These are phyloP conservation scores for Myxozyma vanderwaltii DNA, from an alignment of 805 yeast genomes.

Conservation along the genomic window DNA sequence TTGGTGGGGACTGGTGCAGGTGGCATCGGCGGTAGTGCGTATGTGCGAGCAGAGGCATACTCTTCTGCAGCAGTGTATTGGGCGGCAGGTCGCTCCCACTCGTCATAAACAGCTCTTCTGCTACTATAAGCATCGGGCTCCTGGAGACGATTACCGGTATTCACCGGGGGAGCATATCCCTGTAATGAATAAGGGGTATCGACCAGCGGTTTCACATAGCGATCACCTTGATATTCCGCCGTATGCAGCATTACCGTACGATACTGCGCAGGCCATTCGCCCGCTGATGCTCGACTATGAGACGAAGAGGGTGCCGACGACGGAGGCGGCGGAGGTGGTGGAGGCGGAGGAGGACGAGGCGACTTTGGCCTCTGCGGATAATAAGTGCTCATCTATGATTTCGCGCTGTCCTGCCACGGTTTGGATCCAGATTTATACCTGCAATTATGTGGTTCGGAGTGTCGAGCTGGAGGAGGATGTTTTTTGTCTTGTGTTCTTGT, in stretches of 20 bases:
- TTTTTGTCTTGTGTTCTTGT: too few relatives aligned
- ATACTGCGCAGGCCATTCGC: neutral
- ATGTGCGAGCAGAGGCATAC: neutral
- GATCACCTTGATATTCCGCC: neutral
- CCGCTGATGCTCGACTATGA: neutral
- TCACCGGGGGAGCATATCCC: neutral
- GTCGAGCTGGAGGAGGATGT: too few relatives aligned
- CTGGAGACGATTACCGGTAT: neutral
- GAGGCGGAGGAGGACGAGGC: conserved; percentile 7
- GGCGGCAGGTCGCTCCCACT: neutral
- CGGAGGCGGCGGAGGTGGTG: conserved; percentile 4
- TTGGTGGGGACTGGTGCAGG: conserved; percentile 11
- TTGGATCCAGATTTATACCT: too few relatives aligned
- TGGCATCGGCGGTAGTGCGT: conserved; percentile 6
- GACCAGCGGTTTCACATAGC: neutral
- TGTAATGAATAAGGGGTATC: neutral
- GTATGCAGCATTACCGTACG: neutral
- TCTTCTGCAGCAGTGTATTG: neutral
- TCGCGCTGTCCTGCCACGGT: too few relatives aligned
- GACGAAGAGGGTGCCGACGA: neutral
- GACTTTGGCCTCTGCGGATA: conserved; percentile 27
- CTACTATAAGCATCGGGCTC: neutral
- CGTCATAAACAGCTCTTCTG: neutral
- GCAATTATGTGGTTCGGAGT: too few relatives aligned
- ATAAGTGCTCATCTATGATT: conserved; percentile 22